Evolutionary conservation across 192 early-diverging fungal species (phyloP).

Genomic region (Coemansia sp.): DNA sequence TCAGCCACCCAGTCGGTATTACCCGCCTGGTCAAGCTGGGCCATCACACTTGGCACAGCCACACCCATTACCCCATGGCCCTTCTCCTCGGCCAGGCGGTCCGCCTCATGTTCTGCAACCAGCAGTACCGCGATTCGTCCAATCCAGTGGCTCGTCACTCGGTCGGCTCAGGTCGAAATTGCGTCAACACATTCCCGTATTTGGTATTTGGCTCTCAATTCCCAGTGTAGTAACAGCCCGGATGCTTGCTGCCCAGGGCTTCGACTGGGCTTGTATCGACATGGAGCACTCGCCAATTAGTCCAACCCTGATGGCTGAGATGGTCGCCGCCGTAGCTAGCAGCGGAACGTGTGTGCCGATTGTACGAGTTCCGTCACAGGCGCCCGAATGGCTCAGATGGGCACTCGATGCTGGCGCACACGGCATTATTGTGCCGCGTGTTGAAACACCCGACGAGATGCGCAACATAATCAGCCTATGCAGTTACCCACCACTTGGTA

Average conservation of each 20-base stretch:
- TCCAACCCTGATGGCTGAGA: constrained; percentile 57
- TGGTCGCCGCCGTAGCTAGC: constrained; percentile 57
- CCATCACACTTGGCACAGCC: constrained; percentile 9
- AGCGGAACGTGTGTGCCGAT: constrained; percentile 54
- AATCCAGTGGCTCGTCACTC: constrained; percentile 14
- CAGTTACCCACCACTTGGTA: constrained; percentile 47
- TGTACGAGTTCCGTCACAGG: constrained; percentile 56
- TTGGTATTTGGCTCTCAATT: constrained; percentile 56
- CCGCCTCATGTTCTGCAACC: constrained; percentile 6
- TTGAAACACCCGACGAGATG: constrained; percentile 54
- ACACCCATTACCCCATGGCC: constrained; percentile 1
- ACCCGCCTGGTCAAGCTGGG: constrained; percentile 22
- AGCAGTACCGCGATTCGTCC: constrained; percentile 11
- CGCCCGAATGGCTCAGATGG: constrained; percentile 57
- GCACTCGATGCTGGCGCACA: constrained; percentile 57
- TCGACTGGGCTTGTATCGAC: constrained; percentile 60
- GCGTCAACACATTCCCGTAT: constrained; percentile 41
- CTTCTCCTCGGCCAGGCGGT: constrained; percentile 23
- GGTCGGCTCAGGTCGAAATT: constrained; percentile 40
- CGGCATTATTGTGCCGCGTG: constrained; percentile 53
- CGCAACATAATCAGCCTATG: constrained; percentile 30
- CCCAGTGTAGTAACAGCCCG: constrained; percentile 55
- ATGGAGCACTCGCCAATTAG: constrained; percentile 57
- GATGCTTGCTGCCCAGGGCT: constrained; percentile 48
- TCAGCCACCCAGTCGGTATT: constrained; percentile 34